phyloP scores from a whole-genome alignment of 306 rosid genomes.

The Mucuna pruriens region DNA sequence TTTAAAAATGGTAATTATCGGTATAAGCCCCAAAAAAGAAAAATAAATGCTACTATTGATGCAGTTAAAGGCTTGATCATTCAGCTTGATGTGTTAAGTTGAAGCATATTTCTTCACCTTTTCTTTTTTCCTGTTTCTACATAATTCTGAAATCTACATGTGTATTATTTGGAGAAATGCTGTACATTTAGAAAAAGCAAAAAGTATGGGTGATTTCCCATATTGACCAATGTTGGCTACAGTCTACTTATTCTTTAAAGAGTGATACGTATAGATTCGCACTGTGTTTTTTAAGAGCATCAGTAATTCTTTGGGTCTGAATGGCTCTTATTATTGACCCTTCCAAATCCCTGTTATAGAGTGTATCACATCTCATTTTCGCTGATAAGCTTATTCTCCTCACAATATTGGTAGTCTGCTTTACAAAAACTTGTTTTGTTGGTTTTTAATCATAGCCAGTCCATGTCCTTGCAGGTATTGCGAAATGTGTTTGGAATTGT shows the following conservation, averaged over 20 bases:
- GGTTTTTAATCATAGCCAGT: conserved; percentile 30
- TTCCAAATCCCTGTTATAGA: neutral
- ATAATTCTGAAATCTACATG: conserved; percentile 1
- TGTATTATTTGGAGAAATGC: conserved; percentile 32
- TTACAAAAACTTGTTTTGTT: conserved; percentile 1
- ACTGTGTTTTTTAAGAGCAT: neutral
- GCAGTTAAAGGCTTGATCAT: neutral
- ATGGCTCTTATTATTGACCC: neutral
- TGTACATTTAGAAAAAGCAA: neutral
- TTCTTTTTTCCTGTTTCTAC: neutral
- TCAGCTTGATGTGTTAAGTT: conserved; percentile 7
- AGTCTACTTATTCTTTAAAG: neutral
- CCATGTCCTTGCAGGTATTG: conserved; percentile 43
- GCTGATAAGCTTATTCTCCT: conserved; percentile 1
- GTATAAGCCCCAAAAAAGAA: neutral
- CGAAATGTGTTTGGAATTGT: conserved; percentile 16
- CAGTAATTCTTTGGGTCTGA: conserved; percentile 27
- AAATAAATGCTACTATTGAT: neutral
- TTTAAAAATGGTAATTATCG: neutral
- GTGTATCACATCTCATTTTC: conserved; percentile 11
- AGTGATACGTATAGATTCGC: neutral
- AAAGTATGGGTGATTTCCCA: neutral
- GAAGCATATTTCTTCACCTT: neutral
- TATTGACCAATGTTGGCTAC: conserved; percentile 12
- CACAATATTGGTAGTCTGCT: conserved; percentile 6